Evolutionary conservation across 176 grass and related monocot genomes (phyloP).

Genomic region (Zoysia japonica): DNA sequence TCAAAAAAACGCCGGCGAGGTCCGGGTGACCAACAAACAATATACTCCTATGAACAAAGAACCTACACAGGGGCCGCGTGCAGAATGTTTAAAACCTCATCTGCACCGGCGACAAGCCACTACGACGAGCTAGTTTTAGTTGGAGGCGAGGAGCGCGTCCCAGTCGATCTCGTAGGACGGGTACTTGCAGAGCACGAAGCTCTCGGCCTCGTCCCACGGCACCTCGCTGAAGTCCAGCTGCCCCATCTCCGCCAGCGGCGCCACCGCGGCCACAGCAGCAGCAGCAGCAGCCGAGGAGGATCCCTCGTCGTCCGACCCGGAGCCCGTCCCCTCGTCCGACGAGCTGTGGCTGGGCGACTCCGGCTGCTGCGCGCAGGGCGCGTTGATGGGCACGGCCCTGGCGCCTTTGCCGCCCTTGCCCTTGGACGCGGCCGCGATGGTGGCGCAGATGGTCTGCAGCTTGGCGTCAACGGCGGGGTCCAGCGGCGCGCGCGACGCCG

Average conservation of each 20-base stretch:
- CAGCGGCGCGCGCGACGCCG: constrained; percentile 26
- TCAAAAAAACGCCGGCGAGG: constrained; percentile 42
- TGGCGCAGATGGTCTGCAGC: constrained; percentile 63
- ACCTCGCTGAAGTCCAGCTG: too few relatives aligned
- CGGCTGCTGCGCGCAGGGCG: neutral
- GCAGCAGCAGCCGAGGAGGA: neutral
- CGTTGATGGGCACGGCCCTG: constrained; percentile 27
- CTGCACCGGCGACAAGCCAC: constrained; percentile 21
- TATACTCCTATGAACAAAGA: neutral
- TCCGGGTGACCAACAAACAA: constrained; percentile 15
- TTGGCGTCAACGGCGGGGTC: constrained; percentile 54
- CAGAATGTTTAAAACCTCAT: constrained; percentile 53
- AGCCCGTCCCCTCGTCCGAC: constrained; percentile 1
- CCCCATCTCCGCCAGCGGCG: neutral
- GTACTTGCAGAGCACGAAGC: too few relatives aligned
- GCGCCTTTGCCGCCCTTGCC: neutral
- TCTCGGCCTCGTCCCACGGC: constrained; percentile 35
- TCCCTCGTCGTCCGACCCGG: constrained; percentile 13
- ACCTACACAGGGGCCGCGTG: constrained; percentile 24
- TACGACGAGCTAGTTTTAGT: neutral
- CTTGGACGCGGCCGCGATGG: constrained; percentile 40
- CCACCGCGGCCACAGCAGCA: too few relatives aligned
- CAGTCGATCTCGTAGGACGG: too few relatives aligned
- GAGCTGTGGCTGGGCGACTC: constrained; percentile 1
- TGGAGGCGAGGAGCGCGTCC: neutral